phyloP scores from a whole-genome alignment of 1,284 basidiomycete genomes.

The Marasmius oreades region DNA sequence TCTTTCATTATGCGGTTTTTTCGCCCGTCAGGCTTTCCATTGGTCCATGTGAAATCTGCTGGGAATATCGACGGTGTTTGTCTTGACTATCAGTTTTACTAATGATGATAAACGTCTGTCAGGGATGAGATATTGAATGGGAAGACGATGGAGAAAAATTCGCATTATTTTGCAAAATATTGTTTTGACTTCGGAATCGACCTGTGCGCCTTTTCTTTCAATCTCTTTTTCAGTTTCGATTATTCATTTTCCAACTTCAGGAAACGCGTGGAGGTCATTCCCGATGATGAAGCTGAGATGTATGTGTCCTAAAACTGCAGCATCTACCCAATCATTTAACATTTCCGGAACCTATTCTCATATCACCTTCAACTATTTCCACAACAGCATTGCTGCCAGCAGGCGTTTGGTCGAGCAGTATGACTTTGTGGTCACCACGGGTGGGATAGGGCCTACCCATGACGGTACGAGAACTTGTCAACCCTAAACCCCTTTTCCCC shows the following conservation, averaged over 20 bases:
- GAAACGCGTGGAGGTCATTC: slow-evolving; percentile 87
- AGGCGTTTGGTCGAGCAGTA: slow-evolving; percentile 77
- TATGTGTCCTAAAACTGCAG: slow-evolving; percentile 35
- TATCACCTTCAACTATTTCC: neutral
- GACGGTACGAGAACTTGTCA: slow-evolving; percentile 53
- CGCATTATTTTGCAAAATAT: slow-evolving; percentile 79
- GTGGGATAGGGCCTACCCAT: slow-evolving; percentile 86
- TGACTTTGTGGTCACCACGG: slow-evolving; percentile 86
- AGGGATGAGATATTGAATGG: slow-evolving; percentile 86
- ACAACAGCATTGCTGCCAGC: slow-evolving; percentile 75
- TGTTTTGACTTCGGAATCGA: slow-evolving; percentile 88
- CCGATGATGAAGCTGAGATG: slow-evolving; percentile 91
- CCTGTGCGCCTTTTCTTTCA: slow-evolving; percentile 50
- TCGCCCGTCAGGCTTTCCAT: neutral
- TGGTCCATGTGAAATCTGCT: too few species aligned
- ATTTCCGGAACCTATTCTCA: slow-evolving; percentile 9
- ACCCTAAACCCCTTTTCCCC: too few species aligned
- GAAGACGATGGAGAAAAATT: slow-evolving; percentile 87
- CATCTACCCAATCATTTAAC: slow-evolving; percentile 6
- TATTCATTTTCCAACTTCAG: slow-evolving; percentile 36
- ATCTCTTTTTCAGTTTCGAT: slow-evolving; percentile 10
- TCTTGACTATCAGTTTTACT: neutral
- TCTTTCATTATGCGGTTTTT: neutral
- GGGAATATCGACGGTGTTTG: neutral
- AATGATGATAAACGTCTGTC: neutral